Evolutionary conservation across 352 stramenopile genomes (phyloP), one percentile per base, ranked within the genome.

Genomic region (Phytophthora rubi): DNA sequence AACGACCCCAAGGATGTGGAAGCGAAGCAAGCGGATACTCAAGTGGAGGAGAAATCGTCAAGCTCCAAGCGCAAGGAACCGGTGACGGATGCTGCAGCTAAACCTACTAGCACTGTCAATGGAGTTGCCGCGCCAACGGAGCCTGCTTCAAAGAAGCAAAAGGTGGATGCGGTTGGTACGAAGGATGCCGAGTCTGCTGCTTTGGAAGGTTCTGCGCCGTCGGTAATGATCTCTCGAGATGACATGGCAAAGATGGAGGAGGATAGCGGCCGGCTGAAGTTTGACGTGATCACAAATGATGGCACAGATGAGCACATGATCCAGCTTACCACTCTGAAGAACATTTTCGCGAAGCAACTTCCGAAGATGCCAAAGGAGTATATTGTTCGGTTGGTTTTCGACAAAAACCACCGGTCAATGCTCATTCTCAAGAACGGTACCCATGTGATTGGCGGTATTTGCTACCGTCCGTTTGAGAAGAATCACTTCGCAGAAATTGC

Each of bases 321-420:
- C 7, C 89, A 97, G 77, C 86, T 99, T 26, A 97, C 98, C 47
- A 97, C 91, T 5, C 79, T 99, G 23, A 99, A 99, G 81, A 98
- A 98, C 60, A 98, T 99, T 15, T 99, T 99, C 67, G 89, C 94
- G 1, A 93, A 97, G 70, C 97, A 99, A 65, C 81, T 99, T 10
- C 98, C 98, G 6, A 99, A 99, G 69, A 99, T 99, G 98, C 98
- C 98, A 3, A 97, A 97, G 70, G 96, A 99, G 70, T 99, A 99
- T 82, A 99, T 99, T 70, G 96, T 99, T 5, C 88, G 98, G 4
- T 83, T 99, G 15, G 97, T 99, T 21, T 99, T 99, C 67, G 98
- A 99, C 71, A 89, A 93, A 26, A 96, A 84, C 75, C 96, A 99
- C 73, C 77, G 89, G 13, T 97, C 93, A n/a, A 94, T 99, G 77